A percentile compares a stretch with the other conserved stretches of the same genome.
These are phyloP conservation scores for Lentithecium fluviatile DNA, from an alignment of 495 filamentous ascomycete species.

Conservation along the genomic window DNA sequence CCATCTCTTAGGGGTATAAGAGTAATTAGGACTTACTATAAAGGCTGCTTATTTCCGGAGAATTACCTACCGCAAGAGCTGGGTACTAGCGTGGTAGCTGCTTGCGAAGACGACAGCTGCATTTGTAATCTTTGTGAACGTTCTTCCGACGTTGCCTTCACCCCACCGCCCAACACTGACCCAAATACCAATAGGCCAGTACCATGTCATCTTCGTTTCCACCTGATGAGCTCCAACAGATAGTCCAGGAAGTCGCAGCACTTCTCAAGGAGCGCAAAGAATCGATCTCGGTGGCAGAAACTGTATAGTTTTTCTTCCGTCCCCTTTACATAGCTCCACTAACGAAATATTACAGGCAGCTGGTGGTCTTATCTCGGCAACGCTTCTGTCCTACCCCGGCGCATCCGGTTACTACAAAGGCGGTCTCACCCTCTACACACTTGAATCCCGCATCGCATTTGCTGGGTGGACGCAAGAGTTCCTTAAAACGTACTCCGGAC, in stretches of 20 bases:
- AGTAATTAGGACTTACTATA: too few species aligned
- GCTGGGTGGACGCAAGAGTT: constrained; percentile 59
- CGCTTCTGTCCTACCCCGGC: constrained; percentile 55
- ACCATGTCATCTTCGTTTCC: constrained; percentile 42
- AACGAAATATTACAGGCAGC: constrained; percentile 48
- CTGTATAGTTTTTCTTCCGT: constrained; percentile 41
- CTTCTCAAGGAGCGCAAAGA: constrained; percentile 55
- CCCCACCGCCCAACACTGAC: neutral
- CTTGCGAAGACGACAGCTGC: neutral
- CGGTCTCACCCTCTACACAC: constrained; percentile 62
- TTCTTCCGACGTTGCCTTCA: neutral
- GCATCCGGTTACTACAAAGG: constrained; percentile 59
- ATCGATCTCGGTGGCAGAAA: constrained; percentile 60
- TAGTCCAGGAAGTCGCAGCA: constrained; percentile 51
- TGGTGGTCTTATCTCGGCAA: constrained; percentile 60
- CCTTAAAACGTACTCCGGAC: constrained; percentile 54
- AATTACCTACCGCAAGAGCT: too few species aligned
- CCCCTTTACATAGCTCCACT: neutral
- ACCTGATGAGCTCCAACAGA: constrained; percentile 49
- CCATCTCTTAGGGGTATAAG: too few species aligned
- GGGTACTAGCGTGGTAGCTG: too few species aligned
- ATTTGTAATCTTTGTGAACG: neutral
- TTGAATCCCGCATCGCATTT: constrained; percentile 58
- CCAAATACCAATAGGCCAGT: neutral
- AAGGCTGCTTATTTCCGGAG: too few species aligned